These are phyloP conservation scores for Candida manassasensis DNA, from an alignment of 805 yeast genomes.

Conservation along the genomic window DNA sequence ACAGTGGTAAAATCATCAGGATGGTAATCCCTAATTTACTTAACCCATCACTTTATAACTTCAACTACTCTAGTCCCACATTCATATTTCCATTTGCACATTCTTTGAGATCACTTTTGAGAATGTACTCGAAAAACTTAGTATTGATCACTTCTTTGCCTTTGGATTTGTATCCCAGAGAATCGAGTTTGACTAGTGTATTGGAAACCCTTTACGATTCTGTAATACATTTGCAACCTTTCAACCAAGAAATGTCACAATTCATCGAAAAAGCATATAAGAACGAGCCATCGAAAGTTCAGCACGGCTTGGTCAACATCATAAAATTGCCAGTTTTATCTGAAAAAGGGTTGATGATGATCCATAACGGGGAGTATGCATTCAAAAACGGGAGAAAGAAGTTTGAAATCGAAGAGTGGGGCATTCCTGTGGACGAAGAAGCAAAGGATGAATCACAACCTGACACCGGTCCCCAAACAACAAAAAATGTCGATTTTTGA, in stretches of 20 bases:
- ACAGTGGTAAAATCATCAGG: constrained; percentile 50
- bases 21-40: constrained; percentile 72
- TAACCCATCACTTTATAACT: constrained; percentile 71
- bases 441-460: constrained; percentile 31
- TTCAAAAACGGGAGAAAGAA: constrained; percentile 78
- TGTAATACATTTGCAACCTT: constrained; percentile 73
- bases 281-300: constrained; percentile 68
- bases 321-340: constrained; percentile 67
- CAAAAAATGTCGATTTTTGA: constrained; percentile 33
- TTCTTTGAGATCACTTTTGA: constrained; percentile 49
- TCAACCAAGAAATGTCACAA: constrained; percentile 66
- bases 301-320: constrained; percentile 82
- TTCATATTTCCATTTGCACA: constrained; percentile 59
- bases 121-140: constrained; percentile 42
- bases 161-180: constrained; percentile 60
- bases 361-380: constrained; percentile 70
- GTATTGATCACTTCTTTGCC: constrained; percentile 55
- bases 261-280: constrained; percentile 65
- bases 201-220: constrained; percentile 60
- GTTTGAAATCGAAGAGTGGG: constrained; percentile 90
- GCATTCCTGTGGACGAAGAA: constrained; percentile 94
- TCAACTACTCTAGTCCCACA: constrained; percentile 40
- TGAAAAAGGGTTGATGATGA: constrained; percentile 76
- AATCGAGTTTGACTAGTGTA: constrained; percentile 41
- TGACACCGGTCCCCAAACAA: constrained; percentile 17